Evolutionary conservation across 2,329 filamentous ascomycete genomes (phyloP).

Genomic region (Hymenoscyphus salicellus): DNA sequence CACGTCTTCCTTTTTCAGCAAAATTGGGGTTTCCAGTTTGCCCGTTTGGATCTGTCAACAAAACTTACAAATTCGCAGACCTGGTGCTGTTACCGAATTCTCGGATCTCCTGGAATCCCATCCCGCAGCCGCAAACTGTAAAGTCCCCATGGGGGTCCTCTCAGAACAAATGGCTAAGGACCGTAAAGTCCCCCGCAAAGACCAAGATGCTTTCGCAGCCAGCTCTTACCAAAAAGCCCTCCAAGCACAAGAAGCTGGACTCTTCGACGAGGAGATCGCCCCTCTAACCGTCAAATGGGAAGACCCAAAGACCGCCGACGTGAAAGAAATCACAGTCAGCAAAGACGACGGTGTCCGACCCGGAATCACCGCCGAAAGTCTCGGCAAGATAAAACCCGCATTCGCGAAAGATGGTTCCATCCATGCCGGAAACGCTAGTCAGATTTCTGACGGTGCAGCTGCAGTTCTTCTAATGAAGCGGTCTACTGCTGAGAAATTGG

Average conservation of each 20-base stretch:
- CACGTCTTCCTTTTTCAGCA: too few relatives aligned
- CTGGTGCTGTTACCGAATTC: slow-evolving; percentile 86
- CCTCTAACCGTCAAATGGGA: slow-evolving; percentile 84
- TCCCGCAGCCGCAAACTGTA: slow-evolving; percentile 87
- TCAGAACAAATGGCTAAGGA: slow-evolving; percentile 95
- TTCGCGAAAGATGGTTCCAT: slow-evolving; percentile 91
- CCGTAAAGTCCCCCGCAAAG: slow-evolving; percentile 64
- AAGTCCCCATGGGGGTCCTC: slow-evolving; percentile 91
- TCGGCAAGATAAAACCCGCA: slow-evolving; percentile 86
- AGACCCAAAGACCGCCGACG: slow-evolving; percentile 86
- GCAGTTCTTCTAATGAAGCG: slow-evolving; percentile 96
- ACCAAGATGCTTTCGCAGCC: slow-evolving; percentile 94
- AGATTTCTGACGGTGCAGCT: slow-evolving; percentile 93
- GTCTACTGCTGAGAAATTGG: slow-evolving; percentile 80
- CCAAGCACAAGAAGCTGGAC: slow-evolving; percentile 79
- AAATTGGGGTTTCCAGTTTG: too few relatives aligned
- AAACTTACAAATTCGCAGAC: slow-evolving; percentile 45
- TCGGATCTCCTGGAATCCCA: slow-evolving; percentile 80
- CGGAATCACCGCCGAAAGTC: slow-evolving; percentile 80
- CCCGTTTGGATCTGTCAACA: too few relatives aligned
- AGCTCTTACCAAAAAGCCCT: slow-evolving; percentile 85
- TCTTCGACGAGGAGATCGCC: slow-evolving; percentile 88
- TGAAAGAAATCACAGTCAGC: slow-evolving; percentile 75
- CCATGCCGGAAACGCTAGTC: slow-evolving; percentile 92
- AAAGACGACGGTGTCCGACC: slow-evolving; percentile 84